Conservation (phyloP, 2,329 filamentous ascomycete species). For the Aspergillus luchuensis region DNA sequence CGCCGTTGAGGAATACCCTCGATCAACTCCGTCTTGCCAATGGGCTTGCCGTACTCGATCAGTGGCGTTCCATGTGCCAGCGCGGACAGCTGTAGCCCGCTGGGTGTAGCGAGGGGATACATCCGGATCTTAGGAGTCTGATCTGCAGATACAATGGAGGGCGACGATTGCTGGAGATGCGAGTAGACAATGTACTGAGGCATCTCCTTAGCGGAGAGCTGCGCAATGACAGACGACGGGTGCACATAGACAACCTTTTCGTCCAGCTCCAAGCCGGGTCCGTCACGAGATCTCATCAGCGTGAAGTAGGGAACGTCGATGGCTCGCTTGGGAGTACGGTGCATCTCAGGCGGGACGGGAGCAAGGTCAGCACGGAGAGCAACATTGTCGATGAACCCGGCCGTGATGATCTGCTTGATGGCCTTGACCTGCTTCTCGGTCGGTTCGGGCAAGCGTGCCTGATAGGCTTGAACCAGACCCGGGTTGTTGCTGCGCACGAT, state of each 20-base stretch:
- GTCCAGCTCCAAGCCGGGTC: constrained; percentile 46
- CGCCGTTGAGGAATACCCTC: constrained; percentile 55
- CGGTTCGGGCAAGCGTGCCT: constrained; percentile 58
- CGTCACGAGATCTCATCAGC: constrained; percentile 67
- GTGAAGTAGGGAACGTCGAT: constrained; percentile 92
- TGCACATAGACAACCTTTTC: constrained; percentile 82
- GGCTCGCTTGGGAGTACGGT: constrained; percentile 74
- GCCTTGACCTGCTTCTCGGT: constrained; percentile 71
- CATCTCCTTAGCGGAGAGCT: constrained; percentile 69
- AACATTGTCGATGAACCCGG: constrained; percentile 91
- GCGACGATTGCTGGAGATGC: constrained; percentile 72
- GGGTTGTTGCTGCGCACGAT: constrained; percentile 76
- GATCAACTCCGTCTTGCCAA: constrained; percentile 71
- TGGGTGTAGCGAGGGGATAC: constrained; percentile 81
- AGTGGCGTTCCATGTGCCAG: constrained; percentile 84
- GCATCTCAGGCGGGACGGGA: constrained; percentile 67
- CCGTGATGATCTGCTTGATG: constrained; percentile 86
- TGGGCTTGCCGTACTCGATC: constrained; percentile 82
- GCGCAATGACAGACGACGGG: constrained; percentile 76
- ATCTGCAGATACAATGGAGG: constrained; percentile 52
- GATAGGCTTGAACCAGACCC: constrained; percentile 41
- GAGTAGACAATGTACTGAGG: constrained; percentile 87
- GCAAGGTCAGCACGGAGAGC: constrained; percentile 89
- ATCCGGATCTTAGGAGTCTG: constrained; percentile 76
- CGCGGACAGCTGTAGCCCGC: constrained; percentile 71